phyloP scores from a whole-genome alignment of 2,329 filamentous ascomycete genomes.

The Ceratocystis cacaofunesta region DNA sequence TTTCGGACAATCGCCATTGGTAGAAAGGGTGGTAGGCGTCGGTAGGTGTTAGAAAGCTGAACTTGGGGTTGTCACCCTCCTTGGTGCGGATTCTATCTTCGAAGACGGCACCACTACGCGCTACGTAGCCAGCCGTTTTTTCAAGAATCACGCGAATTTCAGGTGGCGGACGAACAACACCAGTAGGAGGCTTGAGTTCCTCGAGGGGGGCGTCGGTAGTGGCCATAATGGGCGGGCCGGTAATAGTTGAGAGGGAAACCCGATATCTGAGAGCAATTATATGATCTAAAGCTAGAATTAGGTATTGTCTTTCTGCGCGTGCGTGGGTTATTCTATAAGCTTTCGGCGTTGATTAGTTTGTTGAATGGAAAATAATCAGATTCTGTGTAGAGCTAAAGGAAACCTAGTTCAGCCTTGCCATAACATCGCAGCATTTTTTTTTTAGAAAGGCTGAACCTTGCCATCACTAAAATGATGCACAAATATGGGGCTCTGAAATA shows the following conservation, averaged over 20 bases:
- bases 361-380: background rate
- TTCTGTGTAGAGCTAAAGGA: background rate
- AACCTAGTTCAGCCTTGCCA: background rate
- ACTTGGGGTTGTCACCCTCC: constrained; percentile 72
- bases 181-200: constrained; percentile 62
- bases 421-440: background rate
- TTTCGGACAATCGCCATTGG: constrained; percentile 75
- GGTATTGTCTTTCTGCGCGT: background rate
- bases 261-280: background rate
- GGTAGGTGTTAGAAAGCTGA: constrained; percentile 65
- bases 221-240: background rate
- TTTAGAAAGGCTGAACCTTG: constrained; percentile 6
- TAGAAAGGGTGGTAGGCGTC: constrained; percentile 86
- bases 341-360: background rate
- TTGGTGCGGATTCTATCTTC: constrained; percentile 78
- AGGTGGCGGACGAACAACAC: constrained; percentile 76
- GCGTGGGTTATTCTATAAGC: background rate
- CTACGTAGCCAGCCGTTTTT: constrained; percentile 88
- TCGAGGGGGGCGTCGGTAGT: constrained; percentile 38
- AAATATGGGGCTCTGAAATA: background rate
- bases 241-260: background rate
- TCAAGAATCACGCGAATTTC: constrained; percentile 76
- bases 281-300: background rate
- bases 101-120: constrained; percentile 51
- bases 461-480: background rate